Base-by-base conservation (phyloP, 2,329 filamentous ascomycete species). In the Rhytidhysteron rufulum region DNA sequence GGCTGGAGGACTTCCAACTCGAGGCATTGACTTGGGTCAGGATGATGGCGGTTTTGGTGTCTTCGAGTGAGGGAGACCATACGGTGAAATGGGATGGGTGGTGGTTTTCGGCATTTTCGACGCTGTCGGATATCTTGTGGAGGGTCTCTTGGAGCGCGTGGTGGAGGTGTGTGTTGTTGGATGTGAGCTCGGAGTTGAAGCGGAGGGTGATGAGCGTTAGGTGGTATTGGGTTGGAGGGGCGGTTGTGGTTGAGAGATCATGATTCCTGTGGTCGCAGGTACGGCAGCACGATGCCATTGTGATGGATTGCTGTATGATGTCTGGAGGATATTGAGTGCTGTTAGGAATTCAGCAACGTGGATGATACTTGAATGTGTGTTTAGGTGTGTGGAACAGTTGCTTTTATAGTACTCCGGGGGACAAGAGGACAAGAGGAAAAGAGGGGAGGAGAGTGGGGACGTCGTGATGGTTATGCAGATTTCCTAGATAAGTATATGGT, bases 221-320 rank as follows among this genome's bases (percentile, higher is more conserved):
- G 24, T 55, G 44, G 17, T 58, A 41, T 17, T 50, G 50, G n/a
- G 41, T 47, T 7, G 50, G 45, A 13, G 43, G 36, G 2, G 46
- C 42, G 10, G 44, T 19, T 11, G 21, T 33, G 9, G 47, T 31
- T 7, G 47, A 31, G n/a, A 57, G 36, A 7, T 42, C 54, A 29
- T 56, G 45, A 24, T 52, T 51, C 22, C 57, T 51, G 34, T 57
- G 41, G n/a, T 57, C 47, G 47, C 57, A 60, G 11, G 54, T 58
- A 20, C 49, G 46, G 34, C 57, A 60, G 31, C 50, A 55, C 19
- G 43, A 48, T 11, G 48, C 30, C 40, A 55, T 45, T n/a, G n/a
- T n/a, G n/a, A n/a, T n/a, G n/a, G n/a, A n/a, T n/a, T n/a, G n/a
- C n/a, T n/a, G n/a, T n/a, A n/a, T n/a, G n/a, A n/a, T n/a, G n/a